Evolutionary conservation across 768 basidiomycete genomes (phyloP), one percentile per base, ranked within the genome.

Genomic region (Mycena crocata): DNA sequence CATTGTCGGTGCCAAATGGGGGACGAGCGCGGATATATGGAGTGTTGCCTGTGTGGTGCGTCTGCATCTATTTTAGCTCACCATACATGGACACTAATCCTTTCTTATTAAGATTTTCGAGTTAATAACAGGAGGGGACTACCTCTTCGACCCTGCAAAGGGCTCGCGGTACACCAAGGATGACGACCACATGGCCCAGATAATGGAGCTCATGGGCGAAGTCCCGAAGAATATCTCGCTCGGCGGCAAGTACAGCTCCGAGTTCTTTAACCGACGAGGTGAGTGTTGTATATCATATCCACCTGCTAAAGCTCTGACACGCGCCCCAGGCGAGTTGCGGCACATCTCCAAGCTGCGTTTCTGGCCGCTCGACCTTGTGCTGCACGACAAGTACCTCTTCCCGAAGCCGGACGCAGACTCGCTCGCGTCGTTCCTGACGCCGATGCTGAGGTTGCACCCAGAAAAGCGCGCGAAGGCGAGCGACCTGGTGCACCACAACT

Each of bases 201-300:
- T 99, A 69, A 94, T 98, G 78, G 97, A 99, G 80, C 86, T 99
- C 14, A 84, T 98, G 75, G 97, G 96, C 46, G 95, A 98, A 70
- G 86, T 97, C 44, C 95, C 95, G 1, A 90, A 89, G 74, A 83
- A 83, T 51, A 82, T 99, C 44, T 95, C 95, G 3, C 89, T 97
- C 73, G 86, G 89, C 8, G 97, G 97, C 28, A 98, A 96, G 77
- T 99, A 98, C 81, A 92, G 90, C 66, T 87, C 88, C 49, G 96
- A 99, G 76, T 96, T 98, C 75, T 99, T 99, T 83, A 99, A 91
- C 70, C 89, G 96, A n/a, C 92, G 92, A 87, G 96, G 96, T 94
- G 60, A 50, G 85, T 77, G 24, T 61, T 39, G 51, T 31, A 31
- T 24, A 44, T 15, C 24, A 9, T 45, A n/a, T 21, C 8, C 32